Evolutionary conservation across 2,329 filamentous ascomycete species (phyloP).

Genomic region (Leptosphaerulina australis): DNA sequence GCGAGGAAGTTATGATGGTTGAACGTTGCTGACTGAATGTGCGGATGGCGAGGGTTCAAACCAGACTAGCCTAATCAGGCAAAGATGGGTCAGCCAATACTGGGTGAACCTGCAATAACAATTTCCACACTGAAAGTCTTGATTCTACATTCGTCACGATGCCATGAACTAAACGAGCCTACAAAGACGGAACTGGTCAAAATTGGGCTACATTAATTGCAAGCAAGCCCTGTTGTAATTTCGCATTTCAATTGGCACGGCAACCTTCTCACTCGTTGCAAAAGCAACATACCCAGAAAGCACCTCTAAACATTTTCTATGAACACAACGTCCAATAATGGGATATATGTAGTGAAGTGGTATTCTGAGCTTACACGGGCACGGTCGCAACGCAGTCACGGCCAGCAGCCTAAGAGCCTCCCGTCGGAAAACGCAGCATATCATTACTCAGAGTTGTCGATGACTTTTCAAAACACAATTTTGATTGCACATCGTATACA

Average conservation of each 20-base stretch:
- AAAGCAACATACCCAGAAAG: too few species aligned
- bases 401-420: background rate
- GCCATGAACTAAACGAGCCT: too few species aligned
- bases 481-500: background rate
- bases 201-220: too few species aligned
- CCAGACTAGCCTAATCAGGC: background rate
- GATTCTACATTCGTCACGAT: background rate
- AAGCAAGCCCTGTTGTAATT: too few species aligned
- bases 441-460: background rate
- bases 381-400: background rate
- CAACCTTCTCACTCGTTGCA: too few species aligned
- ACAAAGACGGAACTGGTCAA: too few species aligned
- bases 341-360: too few species aligned
- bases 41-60: constrained; percentile 1
- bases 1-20: background rate
- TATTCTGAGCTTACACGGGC: background rate
- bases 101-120: background rate
- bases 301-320: too few species aligned
- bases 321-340: too few species aligned
- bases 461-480: background rate
- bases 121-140: background rate
- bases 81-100: background rate
- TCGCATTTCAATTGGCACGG: background rate
- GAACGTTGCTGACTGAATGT: constrained; percentile 9
- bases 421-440: background rate